phyloP scores from a whole-genome alignment of 2,329 filamentous ascomycete species.

The Aschersonia sp. region DNA sequence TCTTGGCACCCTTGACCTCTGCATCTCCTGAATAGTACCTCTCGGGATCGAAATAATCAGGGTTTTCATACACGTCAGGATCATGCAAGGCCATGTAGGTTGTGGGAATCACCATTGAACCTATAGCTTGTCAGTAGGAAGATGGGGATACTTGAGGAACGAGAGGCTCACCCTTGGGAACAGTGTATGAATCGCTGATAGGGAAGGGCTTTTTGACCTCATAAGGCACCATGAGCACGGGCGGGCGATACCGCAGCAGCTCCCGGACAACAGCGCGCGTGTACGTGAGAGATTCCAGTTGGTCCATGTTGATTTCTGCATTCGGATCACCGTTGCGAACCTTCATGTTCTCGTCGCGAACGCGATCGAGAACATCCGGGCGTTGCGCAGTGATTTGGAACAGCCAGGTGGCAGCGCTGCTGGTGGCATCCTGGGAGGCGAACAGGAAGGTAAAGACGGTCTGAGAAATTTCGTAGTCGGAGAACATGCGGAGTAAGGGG shows the following conservation, averaged over 20 bases:
- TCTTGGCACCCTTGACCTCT: constrained; percentile 75
- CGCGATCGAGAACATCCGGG: constrained; percentile 78
- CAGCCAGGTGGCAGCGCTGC: constrained; percentile 83
- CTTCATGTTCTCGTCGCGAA: constrained; percentile 79
- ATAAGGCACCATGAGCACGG: constrained; percentile 95
- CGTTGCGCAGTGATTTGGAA: constrained; percentile 91
- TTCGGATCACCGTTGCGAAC: constrained; percentile 61
- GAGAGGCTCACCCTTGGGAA: constrained; percentile 55
- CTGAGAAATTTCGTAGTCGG: constrained; percentile 81
- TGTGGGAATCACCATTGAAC: constrained; percentile 87
- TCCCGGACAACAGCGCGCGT: constrained; percentile 87
- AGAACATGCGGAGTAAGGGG: constrained; percentile 72
- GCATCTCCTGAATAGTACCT: constrained; percentile 84
- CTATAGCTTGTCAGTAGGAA: constrained; percentile 16
- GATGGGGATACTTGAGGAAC: not conserved
- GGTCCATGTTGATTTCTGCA: constrained; percentile 60
- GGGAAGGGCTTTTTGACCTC: constrained; percentile 90
- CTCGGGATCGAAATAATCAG: constrained; percentile 80
- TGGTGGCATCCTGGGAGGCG: constrained; percentile 93
- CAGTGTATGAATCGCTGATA: constrained; percentile 75
- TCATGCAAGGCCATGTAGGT: constrained; percentile 86
- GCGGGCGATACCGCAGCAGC: constrained; percentile 83
- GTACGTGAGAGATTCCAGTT: constrained; percentile 78
- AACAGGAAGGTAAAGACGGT: constrained; percentile 95
- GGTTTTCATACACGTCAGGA: constrained; percentile 79